Evolutionary conservation across 1,284 basidiomycete genomes (phyloP).

Genomic region (Cystobasidiaceae sp.): DNA sequence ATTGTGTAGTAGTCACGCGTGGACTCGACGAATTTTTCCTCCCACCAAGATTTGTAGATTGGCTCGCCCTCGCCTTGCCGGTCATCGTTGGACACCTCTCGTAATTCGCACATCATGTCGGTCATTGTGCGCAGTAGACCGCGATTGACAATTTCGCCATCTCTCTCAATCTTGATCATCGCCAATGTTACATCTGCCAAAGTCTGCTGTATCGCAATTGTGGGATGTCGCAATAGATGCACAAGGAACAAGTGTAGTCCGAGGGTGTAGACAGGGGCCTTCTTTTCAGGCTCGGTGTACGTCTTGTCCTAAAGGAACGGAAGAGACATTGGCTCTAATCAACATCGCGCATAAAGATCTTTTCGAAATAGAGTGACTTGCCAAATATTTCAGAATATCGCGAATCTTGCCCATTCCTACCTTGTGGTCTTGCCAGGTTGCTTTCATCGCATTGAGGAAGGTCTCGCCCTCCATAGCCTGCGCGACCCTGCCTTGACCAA

Average conservation of each 20-base stretch:
- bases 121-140: constrained; percentile 85
- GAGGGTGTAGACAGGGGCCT: constrained; percentile 66
- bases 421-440: constrained; percentile 91
- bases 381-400: constrained; percentile 94
- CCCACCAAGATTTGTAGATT: constrained; percentile 80
- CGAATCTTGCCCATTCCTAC: constrained; percentile 83
- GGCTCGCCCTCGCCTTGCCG: constrained; percentile 28
- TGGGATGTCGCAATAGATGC: constrained; percentile 64
- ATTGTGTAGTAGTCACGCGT: constrained; percentile 72
- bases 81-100: constrained; percentile 46
- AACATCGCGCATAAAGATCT: no score
- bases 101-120: constrained; percentile 72
- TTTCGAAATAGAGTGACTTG: constrained; percentile 50
- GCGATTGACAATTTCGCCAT: constrained; percentile 84
- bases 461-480: constrained; percentile 64
- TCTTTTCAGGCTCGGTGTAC: constrained; percentile 11
- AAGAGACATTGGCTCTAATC: no score
- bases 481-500: constrained; percentile 36
- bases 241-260: constrained; percentile 78
- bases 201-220: constrained; percentile 69
- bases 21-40: constrained; percentile 72
- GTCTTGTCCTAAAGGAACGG: constrained; percentile 62
- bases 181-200: constrained; percentile 73
- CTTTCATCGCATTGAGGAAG: constrained; percentile 73
- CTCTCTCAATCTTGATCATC: constrained; percentile 83